Evolutionary conservation across 1,139 yeast genomes (phyloP).

Genomic region (Kazachstania sp.): DNA sequence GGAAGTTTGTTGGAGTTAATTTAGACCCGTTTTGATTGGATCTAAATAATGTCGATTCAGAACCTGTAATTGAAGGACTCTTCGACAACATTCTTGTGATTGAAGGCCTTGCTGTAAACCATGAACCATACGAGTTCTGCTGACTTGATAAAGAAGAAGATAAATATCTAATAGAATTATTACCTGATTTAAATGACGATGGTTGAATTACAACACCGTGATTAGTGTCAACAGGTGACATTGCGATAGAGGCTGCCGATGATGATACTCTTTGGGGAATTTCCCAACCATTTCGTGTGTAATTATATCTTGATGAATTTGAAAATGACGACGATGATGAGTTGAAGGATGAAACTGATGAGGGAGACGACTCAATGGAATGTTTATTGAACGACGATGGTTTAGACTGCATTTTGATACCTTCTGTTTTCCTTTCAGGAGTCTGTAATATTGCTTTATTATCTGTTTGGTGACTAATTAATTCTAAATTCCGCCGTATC

Average conservation of each 20-base stretch:
- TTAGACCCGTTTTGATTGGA: conserved; percentile 4
- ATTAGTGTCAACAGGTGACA: conserved; percentile 25
- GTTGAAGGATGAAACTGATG: conserved; percentile 1
- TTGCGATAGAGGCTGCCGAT: conserved; percentile 17
- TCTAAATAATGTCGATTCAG: conserved; percentile 17
- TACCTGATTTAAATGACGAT: conserved; percentile 27
- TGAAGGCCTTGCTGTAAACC: conserved; percentile 28
- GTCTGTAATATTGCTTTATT: not conserved
- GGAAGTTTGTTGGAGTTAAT: conserved; percentile 6
- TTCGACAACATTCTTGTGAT: conserved; percentile 16
- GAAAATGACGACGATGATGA: not conserved
- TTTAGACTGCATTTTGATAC: not conserved
- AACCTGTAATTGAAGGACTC: conserved; percentile 19
- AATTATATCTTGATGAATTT: conserved; percentile 11
- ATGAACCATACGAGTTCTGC: conserved; percentile 29
- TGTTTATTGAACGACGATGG: not conserved
- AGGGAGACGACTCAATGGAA: conserved; percentile 3
- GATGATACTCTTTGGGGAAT: conserved; percentile 23
- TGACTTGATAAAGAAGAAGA: conserved; percentile 30
- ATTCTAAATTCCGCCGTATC: conserved; percentile 1
- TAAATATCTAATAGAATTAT: conserved; percentile 26
- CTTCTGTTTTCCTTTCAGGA: not conserved
- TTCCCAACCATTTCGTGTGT: conserved; percentile 29
- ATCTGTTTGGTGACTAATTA: not conserved
- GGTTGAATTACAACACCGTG: conserved; percentile 29